phyloP scores from a whole-genome alignment of 768 basidiomycete genomes.

The Russula foetens region DNA sequence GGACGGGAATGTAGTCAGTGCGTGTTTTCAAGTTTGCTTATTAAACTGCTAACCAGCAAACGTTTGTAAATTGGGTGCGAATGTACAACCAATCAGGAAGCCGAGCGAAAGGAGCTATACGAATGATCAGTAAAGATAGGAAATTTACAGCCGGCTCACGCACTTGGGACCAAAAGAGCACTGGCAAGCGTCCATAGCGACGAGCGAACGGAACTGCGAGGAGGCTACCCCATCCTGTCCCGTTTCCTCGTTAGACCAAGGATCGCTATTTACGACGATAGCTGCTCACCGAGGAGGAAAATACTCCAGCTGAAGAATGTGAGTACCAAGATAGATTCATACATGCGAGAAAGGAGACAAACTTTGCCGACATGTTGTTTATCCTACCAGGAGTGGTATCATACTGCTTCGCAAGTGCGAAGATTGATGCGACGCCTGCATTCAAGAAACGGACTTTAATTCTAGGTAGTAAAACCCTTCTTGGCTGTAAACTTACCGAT shows the following conservation, averaged over 20 bases:
- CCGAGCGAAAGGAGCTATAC: slow-evolving; percentile 44
- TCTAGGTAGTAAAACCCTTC: too few relatives aligned
- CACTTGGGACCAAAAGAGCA: slow-evolving; percentile 68
- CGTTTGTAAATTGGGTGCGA: slow-evolving; percentile 46
- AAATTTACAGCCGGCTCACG: not conserved
- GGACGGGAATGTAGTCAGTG: not conserved
- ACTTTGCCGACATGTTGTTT: slow-evolving; percentile 54
- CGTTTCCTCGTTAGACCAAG: not conserved
- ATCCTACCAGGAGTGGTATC: slow-evolving; percentile 47
- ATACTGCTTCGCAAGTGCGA: slow-evolving; percentile 48
- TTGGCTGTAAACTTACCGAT: slow-evolving; percentile 35
- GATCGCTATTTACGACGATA: slow-evolving; percentile 7
- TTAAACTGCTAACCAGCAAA: slow-evolving; percentile 41
- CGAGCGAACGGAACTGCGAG: slow-evolving; percentile 58
- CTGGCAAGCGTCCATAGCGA: slow-evolving; percentile 55
- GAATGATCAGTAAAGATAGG: not conserved
- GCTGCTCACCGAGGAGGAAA: slow-evolving; percentile 42
- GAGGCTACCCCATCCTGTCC: slow-evolving; percentile 51
- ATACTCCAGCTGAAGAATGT: slow-evolving; percentile 47
- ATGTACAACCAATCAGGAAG: slow-evolving; percentile 51
- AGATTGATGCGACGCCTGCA: slow-evolving; percentile 52
- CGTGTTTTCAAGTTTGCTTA: slow-evolving; percentile 12
- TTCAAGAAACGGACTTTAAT: not conserved
- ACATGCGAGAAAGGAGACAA: not conserved
- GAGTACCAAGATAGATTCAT: slow-evolving; percentile 20